phyloP scores from a whole-genome alignment of 257 asterid genomes.

The Echites panduratus region DNA sequence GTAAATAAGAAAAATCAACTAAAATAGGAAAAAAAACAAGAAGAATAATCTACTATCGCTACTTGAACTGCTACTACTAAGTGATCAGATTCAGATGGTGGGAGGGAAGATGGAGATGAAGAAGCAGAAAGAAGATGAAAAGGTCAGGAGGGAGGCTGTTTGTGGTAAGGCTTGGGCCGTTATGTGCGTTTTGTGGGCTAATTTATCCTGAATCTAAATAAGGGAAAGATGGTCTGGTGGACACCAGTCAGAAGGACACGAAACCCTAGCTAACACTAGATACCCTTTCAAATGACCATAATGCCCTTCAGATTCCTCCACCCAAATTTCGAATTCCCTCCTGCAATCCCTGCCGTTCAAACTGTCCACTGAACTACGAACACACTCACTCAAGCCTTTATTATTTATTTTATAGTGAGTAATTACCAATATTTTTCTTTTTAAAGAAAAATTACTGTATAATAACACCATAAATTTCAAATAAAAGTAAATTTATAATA shows the following conservation, averaged over 20 bases:
- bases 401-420: too few species aligned
- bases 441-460: too few species aligned
- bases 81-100: conserved; percentile 1
- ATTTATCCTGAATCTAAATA: conserved; percentile 21
- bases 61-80: not conserved
- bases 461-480: too few species aligned
- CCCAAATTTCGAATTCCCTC: not conserved
- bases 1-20: not conserved
- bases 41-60: too few species aligned
- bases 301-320: conserved; percentile 29
- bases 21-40: not conserved
- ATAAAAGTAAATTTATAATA: too few species aligned
- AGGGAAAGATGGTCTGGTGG: conserved; percentile 19
- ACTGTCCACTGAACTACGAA: too few species aligned
- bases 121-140: too few species aligned
- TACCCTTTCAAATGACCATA: conserved; percentile 19
- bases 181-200: conserved; percentile 23
- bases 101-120: not conserved
- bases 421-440: too few species aligned
- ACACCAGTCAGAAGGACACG: conserved; percentile 32
- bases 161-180: conserved; percentile 25
- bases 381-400: too few species aligned
- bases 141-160: not conserved
- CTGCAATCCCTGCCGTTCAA: conserved; percentile 15
- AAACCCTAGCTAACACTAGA: conserved; percentile 58